Percentiles rank a stretch among this genome's conserved stretches.
Evolutionary conservation across 2,329 filamentous ascomycete species (phyloP).

Genomic region (Epichloe hybrida): DNA sequence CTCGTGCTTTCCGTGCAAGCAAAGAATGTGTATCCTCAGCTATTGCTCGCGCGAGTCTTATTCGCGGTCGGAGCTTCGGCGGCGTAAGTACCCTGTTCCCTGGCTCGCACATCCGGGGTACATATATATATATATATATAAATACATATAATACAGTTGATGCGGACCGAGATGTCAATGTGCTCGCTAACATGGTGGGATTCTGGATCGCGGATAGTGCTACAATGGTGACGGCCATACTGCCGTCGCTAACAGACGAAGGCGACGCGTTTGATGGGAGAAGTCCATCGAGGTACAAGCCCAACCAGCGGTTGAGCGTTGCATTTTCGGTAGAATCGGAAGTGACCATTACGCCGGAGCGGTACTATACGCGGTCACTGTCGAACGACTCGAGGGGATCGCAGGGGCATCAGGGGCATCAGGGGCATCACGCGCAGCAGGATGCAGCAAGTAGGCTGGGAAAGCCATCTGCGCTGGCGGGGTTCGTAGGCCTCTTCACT

Average conservation of each 20-base stretch:
- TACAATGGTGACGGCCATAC: slow-evolving; percentile 93
- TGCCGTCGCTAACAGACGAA: slow-evolving; percentile 57
- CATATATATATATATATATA: no score
- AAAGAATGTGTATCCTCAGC: slow-evolving; percentile 73
- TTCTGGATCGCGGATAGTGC: slow-evolving; percentile 29
- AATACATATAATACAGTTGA: no score
- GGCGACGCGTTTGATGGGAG: slow-evolving; percentile 17
- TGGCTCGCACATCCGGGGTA: neutral
- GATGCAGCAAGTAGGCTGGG: slow-evolving; percentile 17
- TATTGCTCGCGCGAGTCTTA: slow-evolving; percentile 69
- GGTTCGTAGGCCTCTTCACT: slow-evolving; percentile 83
- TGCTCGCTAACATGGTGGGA: neutral
- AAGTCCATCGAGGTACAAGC: slow-evolving; percentile 18
- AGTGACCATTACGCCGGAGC: slow-evolving; percentile 58
- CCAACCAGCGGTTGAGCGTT: slow-evolving; percentile 39
- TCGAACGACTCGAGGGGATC: slow-evolving; percentile 15
- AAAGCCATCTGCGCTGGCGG: slow-evolving; percentile 56
- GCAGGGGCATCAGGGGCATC: slow-evolving; percentile 4
- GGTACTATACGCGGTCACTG: slow-evolving; percentile 34
- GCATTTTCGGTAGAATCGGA: slow-evolving; percentile 60
- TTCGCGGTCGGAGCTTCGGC: slow-evolving; percentile 92
- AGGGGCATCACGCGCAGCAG: neutral
- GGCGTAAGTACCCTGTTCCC: slow-evolving; percentile 36
- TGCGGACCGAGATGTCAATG: slow-evolving; percentile 1
- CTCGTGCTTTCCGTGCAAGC: slow-evolving; percentile 76